Evolutionary conservation across 108 stramenopile species (phyloP).

Genomic region (Cylindrotheca fusiformis): DNA sequence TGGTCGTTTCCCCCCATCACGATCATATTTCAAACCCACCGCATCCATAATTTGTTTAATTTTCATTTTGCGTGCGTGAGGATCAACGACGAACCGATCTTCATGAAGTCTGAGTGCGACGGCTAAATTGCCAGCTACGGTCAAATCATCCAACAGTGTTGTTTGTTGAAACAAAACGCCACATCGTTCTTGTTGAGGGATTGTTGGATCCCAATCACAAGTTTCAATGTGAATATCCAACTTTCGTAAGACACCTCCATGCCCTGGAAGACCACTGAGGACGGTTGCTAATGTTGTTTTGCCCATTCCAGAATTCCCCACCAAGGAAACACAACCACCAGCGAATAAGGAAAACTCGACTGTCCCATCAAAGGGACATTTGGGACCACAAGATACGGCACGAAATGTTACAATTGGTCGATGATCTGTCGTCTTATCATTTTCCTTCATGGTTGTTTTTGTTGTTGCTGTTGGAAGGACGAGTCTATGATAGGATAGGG

Average conservation of each 20-base stretch:
- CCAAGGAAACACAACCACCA: conserved; percentile 55
- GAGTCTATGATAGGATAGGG: too few species aligned
- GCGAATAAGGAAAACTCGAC: conserved; percentile 53
- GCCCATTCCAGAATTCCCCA: conserved; percentile 55
- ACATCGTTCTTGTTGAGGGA: conserved; percentile 51
- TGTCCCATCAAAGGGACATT: conserved; percentile 62
- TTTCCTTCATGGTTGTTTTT: neutral
- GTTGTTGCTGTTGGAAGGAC: conserved; percentile 2
- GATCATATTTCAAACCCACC: conserved; percentile 70
- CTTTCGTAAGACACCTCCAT: conserved; percentile 13
- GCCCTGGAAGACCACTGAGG: conserved; percentile 43
- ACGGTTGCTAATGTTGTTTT: conserved; percentile 70
- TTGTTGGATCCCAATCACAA: conserved; percentile 48
- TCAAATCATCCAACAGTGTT: conserved; percentile 73
- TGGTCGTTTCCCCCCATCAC: conserved; percentile 63
- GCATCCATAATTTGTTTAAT: conserved; percentile 67
- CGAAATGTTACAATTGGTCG: conserved; percentile 12
- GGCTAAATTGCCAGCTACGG: conserved; percentile 71
- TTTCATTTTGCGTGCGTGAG: neutral
- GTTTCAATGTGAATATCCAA: conserved; percentile 41
- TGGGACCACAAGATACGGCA: conserved; percentile 23
- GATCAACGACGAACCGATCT: conserved; percentile 4
- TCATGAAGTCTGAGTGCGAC: conserved; percentile 46
- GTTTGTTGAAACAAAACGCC: conserved; percentile 85
- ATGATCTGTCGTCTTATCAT: neutral